phyloP scores from a whole-genome alignment of 2,329 filamentous ascomycete species.

The Colletotrichum sp. region DNA sequence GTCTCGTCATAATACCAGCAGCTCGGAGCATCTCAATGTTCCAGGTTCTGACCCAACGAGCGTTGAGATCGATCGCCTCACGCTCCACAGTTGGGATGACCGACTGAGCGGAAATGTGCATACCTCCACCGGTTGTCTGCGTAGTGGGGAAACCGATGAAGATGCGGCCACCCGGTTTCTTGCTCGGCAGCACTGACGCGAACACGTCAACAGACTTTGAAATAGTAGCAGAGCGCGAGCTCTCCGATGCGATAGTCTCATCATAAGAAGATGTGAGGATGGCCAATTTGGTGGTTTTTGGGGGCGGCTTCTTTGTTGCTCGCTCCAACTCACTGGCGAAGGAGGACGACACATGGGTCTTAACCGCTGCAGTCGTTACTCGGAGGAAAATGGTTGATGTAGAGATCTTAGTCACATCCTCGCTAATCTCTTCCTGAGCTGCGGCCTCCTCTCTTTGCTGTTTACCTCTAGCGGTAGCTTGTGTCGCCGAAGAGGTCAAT shows the following conservation, averaged over 20 bases:
- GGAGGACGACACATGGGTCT: conserved; percentile 72
- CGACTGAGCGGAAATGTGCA: conserved; percentile 94
- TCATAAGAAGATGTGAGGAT: conserved; percentile 93
- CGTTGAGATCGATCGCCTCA: conserved; percentile 96
- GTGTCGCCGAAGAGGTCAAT: conserved; percentile 64
- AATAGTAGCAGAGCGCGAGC: conserved; percentile 49
- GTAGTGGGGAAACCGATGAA: conserved; percentile 98
- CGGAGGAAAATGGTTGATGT: conserved; percentile 86
- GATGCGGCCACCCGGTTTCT: conserved; percentile 80
- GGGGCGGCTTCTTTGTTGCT: conserved; percentile 96
- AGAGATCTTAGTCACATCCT: conserved; percentile 73
- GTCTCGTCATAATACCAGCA: conserved; percentile 85
- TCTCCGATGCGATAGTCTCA: conserved; percentile 71
- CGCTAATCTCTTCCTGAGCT: conserved; percentile 64
- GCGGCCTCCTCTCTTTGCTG: conserved; percentile 66
- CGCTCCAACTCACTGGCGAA: conserved; percentile 89
- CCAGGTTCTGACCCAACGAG: conserved; percentile 92
- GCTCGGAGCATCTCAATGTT: conserved; percentile 92
- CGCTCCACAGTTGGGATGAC: conserved; percentile 97
- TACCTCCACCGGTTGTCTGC: conserved; percentile 91
- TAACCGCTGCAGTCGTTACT: conserved; percentile 82
- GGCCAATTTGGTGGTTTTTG: conserved; percentile 82
- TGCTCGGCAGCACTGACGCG: conserved; percentile 85
- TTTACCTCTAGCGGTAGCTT: conserved; percentile 55
- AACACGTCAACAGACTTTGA: conserved; percentile 79